These are phyloP conservation scores for Dendryphion nanum DNA, from an alignment of 2,329 filamentous ascomycete species.

Conservation along the genomic window DNA sequence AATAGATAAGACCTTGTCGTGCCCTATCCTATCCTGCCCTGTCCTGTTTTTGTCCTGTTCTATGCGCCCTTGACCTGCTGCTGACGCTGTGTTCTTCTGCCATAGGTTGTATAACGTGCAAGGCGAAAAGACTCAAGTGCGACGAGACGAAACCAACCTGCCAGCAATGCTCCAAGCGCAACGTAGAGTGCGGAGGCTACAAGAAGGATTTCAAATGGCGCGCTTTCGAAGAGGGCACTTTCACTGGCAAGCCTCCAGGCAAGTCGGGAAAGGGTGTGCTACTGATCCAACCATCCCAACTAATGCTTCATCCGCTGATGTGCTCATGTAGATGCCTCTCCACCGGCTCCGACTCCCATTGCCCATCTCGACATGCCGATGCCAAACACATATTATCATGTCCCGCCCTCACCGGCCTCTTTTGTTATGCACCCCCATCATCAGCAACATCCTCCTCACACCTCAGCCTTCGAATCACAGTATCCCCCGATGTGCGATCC, in stretches of 20 bases:
- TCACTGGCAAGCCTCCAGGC: conserved; percentile 43
- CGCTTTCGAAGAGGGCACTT: conserved; percentile 63
- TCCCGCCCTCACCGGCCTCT: too few species aligned
- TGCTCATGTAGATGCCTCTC: not conserved
- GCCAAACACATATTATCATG: too few species aligned
- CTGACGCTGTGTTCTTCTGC: conserved; percentile 1
- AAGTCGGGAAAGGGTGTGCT: conserved; percentile 49
- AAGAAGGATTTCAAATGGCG: conserved; percentile 77
- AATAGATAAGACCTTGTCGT: too few species aligned
- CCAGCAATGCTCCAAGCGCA: conserved; percentile 64
- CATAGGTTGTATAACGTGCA: conserved; percentile 70
- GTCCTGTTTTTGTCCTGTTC: not conserved
- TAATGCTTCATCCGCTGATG: not conserved
- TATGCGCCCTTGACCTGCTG: not conserved
- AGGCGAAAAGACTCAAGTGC: conserved; percentile 70
- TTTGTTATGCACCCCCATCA: not conserved
- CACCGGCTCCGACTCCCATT: not conserved
- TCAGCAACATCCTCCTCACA: conserved; percentile 6
- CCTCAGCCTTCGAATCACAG: conserved; percentile 13
- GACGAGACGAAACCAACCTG: conserved; percentile 70
- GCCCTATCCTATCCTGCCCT: too few species aligned
- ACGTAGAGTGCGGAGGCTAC: conserved; percentile 67
- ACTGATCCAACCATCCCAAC: not conserved
- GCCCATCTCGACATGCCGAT: not conserved
- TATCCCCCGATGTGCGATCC: conserved; percentile 4